Evolutionary conservation across 2,329 filamentous ascomycete genomes (phyloP).

Genomic region (Zymoseptoria crescenta): DNA sequence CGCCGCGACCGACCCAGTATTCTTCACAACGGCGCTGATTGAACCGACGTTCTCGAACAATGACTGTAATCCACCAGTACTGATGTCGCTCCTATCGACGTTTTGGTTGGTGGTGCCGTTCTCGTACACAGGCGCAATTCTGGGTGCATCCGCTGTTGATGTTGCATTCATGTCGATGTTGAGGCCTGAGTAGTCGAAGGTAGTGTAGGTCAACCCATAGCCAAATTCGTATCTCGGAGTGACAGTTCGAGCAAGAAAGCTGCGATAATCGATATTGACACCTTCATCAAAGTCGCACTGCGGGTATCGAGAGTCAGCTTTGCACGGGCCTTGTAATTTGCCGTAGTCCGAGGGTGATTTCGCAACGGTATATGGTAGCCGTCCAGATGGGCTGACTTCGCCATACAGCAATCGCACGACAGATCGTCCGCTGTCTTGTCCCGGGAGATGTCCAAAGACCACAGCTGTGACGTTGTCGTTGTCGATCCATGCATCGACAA

Average conservation of each 20-base stretch:
- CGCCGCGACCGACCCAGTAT: conserved; percentile 42
- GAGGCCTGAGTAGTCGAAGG: conserved; percentile 28
- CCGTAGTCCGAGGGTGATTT: conserved; percentile 51
- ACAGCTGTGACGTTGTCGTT: conserved; percentile 58
- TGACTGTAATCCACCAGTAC: conserved; percentile 22
- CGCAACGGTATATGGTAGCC: conserved; percentile 56
- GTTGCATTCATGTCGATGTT: conserved; percentile 22
- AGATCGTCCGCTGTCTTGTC: conserved; percentile 53
- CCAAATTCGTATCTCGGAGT: conserved; percentile 31
- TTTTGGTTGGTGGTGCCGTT: conserved; percentile 26
- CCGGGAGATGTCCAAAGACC: conserved; percentile 57
- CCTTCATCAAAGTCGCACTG: conserved; percentile 31
- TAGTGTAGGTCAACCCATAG: conserved; percentile 32
- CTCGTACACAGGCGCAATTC: conserved; percentile 19
- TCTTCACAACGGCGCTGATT: conserved; percentile 43
- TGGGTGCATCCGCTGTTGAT: conserved; percentile 15
- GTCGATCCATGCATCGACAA: conserved; percentile 55
- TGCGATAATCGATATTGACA: conserved; percentile 32
- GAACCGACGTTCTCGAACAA: conserved; percentile 46
- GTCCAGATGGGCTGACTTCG: conserved; percentile 48
- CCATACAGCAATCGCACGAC: conserved; percentile 53
- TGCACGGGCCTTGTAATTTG: conserved; percentile 30
- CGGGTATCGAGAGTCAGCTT: conserved; percentile 17
- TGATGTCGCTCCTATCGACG: conserved; percentile 15
- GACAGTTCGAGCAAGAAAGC: conserved; percentile 26